Conservation (phyloP, 148 eudicot genomes). For the Vaccinium myrtillus region DNA sequence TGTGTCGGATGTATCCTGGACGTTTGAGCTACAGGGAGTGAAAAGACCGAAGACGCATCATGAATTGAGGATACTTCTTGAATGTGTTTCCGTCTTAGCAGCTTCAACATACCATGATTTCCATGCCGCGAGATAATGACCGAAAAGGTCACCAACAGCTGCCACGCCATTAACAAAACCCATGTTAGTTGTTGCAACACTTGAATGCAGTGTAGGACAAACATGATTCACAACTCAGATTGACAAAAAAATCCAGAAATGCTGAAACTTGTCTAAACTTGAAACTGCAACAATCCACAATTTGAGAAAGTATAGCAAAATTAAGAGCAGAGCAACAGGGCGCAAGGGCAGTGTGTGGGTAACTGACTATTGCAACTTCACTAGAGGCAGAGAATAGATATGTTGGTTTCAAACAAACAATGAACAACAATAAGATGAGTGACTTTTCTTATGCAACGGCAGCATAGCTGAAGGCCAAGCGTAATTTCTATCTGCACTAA, state of each 20-base stretch:
- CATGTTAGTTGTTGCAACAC: slow-evolving; percentile 13
- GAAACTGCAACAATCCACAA: background rate
- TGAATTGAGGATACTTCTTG: slow-evolving; percentile 19
- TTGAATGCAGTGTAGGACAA: background rate
- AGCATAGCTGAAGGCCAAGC: slow-evolving; percentile 1
- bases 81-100: slow-evolving; percentile 24
- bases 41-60: background rate
- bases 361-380: background rate
- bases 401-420: background rate
- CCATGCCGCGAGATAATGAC: slow-evolving; percentile 53
- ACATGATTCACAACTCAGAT: background rate
- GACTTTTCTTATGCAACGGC: background rate
- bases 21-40: background rate
- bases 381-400: background rate
- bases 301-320: background rate
- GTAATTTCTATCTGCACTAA: background rate
- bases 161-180: slow-evolving; percentile 17
- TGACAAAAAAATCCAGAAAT: background rate
- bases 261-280: background rate
- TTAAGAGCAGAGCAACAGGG: background rate
- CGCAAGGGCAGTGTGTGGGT: background rate
- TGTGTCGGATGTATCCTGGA: background rate
- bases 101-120: slow-evolving; percentile 47
- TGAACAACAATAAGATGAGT: background rate
- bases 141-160: slow-evolving; percentile 36